These are phyloP conservation scores for Myriosclerotinia scirpicola DNA, from an alignment of 2,329 filamentous ascomycete genomes.

Conservation along the genomic window DNA sequence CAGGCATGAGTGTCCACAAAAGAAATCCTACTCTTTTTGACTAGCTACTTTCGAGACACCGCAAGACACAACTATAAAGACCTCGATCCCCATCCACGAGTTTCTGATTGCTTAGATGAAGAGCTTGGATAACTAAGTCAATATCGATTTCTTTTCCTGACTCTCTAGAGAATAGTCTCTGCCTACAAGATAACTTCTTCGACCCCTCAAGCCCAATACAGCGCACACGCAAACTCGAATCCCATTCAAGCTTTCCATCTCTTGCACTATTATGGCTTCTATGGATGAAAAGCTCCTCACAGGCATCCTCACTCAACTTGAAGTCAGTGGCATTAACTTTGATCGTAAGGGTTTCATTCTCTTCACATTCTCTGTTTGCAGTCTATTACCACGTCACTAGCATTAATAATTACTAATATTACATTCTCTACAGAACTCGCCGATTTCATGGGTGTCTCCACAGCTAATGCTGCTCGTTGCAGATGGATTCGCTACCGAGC, in stretches of 20 bases:
- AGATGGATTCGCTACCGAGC: conserved; percentile 9
- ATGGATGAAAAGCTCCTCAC: neutral
- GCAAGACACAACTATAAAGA: neutral
- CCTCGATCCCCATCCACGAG: neutral
- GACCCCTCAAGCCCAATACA: neutral
- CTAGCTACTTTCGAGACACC: neutral
- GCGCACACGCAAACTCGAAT: neutral
- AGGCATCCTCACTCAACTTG: neutral
- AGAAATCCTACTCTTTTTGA: neutral
- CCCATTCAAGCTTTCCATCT: neutral
- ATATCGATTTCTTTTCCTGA: no score
- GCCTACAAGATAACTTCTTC: no score
- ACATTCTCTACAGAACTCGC: neutral
- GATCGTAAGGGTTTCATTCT: neutral
- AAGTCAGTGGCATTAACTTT: neutral
- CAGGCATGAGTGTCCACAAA: neutral
- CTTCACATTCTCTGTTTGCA: no score
- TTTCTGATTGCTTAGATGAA: neutral
- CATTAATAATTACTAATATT: neutral
- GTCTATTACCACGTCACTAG: neutral
- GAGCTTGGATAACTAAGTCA: neutral
- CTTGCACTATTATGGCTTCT: conserved; percentile 1
- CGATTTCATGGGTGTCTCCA: neutral
- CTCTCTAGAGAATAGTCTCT: no score
- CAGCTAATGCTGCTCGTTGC: neutral